Evolutionary conservation across 2,329 filamentous ascomycete species (phyloP), one percentile per base, ranked within the genome.

Genomic region (Verticillium nubilum): DNA sequence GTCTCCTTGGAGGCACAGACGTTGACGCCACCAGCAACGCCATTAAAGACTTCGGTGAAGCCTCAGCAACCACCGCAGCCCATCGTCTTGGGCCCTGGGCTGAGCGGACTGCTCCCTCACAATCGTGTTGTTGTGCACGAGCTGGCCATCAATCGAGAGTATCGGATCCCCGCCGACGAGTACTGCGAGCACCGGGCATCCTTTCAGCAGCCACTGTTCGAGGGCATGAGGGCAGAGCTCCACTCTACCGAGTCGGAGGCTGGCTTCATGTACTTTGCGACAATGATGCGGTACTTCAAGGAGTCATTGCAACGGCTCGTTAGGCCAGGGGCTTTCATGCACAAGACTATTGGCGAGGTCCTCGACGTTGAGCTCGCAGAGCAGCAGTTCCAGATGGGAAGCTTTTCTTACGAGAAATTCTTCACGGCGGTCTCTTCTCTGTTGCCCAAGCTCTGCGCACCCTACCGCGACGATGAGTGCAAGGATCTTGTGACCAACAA

Each of bases 381-480:
- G 62, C 83, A 81, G 47, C 88, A 93, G 64, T 91, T 90, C 67
- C 77, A 78, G 10, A 80, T 86, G 58, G 90, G 90, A 15, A 85
- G 84, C 56, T 94, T 94, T 70, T 93, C 90, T 0, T 93, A 93
- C 64, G 87, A 90, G 64, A 88, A 86, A 60, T 93, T 94, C 73
- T 94, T 94, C 69, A 77, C 80, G 2, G 89, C 91, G 63, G 91
- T 94, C 81, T 86, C 85, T 1, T 83, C 84, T 2, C 81, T 95
- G 54, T 78, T 95, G 55, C 90, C 90, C 5, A 90, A 90, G 69
- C 83, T 95, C 15, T 94, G 91, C 67, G 91, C 91, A 0, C 91
- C 91, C 0, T 87, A 91, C 68, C 82, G 91, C n/a, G 91, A 95
- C 67, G 85, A 84, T 4, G 86, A 92, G 69, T 88, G 92, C 60